A percentile compares a stretch with the other conserved stretches of the same genome.
phyloP scores from a whole-genome alignment of 805 yeast genomes.

The Zygosaccharomyces pseudorouxii region DNA sequence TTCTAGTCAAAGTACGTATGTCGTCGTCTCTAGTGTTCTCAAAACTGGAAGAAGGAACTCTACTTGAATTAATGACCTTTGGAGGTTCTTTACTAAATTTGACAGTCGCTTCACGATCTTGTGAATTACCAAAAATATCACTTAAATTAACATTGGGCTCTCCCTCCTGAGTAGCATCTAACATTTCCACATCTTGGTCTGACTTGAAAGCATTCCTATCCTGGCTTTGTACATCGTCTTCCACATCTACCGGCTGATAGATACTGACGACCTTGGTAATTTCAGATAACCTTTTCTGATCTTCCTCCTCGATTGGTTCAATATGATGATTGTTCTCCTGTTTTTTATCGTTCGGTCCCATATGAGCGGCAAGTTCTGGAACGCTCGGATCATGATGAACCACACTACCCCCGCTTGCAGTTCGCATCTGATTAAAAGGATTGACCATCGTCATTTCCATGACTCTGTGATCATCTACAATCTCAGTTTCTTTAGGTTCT shows the following conservation, averaged over 20 bases:
- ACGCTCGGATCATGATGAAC: slow-evolving; percentile 17
- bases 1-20: slow-evolving; percentile 1
- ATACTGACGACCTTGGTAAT: slow-evolving; percentile 35
- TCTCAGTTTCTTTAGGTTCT: slow-evolving; percentile 8
- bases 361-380: neutral
- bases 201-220: neutral
- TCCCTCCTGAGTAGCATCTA: slow-evolving; percentile 6
- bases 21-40: slow-evolving; percentile 4
- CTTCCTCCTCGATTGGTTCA: slow-evolving; percentile 3
- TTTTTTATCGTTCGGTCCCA: neutral
- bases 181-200: slow-evolving; percentile 10
- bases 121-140: slow-evolving; percentile 24
- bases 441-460: slow-evolving; percentile 37
- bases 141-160: slow-evolving; percentile 20
- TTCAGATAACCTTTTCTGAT: slow-evolving; percentile 23
- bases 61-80: slow-evolving; percentile 20
- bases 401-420: slow-evolving; percentile 23
- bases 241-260: slow-evolving; percentile 18
- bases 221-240: neutral
- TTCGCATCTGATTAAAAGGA: slow-evolving; percentile 23
- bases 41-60: slow-evolving; percentile 9
- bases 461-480: slow-evolving; percentile 20
- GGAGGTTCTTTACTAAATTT: slow-evolving; percentile 29
- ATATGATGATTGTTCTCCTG: neutral
- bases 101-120: slow-evolving; percentile 23